Conservation (phyloP, 2,329 filamentous ascomycete species). For the Nothophaeocryptopus gaeumannii region DNA sequence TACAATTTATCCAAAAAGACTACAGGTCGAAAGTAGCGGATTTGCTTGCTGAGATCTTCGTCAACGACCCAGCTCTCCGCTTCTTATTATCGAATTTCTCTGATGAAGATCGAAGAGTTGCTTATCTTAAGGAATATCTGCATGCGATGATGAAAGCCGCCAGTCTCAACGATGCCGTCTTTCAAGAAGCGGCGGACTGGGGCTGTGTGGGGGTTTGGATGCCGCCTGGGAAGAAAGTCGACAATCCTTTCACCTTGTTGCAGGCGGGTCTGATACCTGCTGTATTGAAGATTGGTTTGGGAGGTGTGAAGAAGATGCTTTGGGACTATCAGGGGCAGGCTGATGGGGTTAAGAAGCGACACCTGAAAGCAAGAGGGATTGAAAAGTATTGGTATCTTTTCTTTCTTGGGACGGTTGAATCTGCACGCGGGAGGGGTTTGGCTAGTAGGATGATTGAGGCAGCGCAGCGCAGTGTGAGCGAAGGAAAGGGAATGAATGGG, state of each 20-base stretch:
- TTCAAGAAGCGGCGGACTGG: slow-evolving; percentile 25
- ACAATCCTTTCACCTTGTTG: slow-evolving; percentile 23
- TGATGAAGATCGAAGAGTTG: slow-evolving; percentile 4
- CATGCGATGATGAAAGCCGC: slow-evolving; percentile 22
- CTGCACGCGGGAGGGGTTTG: slow-evolving; percentile 23
- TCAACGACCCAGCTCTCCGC: slow-evolving; percentile 24
- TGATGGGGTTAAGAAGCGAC: slow-evolving; percentile 18
- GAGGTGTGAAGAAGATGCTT: slow-evolving; percentile 27
- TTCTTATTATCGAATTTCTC: slow-evolving; percentile 24
- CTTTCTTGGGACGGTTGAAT: slow-evolving; percentile 25
- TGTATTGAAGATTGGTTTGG: slow-evolving; percentile 22
- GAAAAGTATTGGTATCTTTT: slow-evolving; percentile 27
- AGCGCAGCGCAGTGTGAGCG: slow-evolving; percentile 13
- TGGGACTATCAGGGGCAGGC: slow-evolving; percentile 21
- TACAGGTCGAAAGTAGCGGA: slow-evolving; percentile 1
- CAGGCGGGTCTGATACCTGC: slow-evolving; percentile 21
- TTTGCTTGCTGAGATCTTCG: slow-evolving; percentile 17
- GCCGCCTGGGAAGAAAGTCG: slow-evolving; percentile 26
- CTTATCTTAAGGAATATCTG: slow-evolving; percentile 25
- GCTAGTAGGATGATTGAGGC: slow-evolving; percentile 19
- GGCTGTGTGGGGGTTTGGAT: slow-evolving; percentile 23
- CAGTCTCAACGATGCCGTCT: slow-evolving; percentile 22
- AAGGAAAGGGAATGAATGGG: slow-evolving; percentile 3
- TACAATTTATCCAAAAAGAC: neutral
- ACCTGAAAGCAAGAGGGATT: slow-evolving; percentile 12